These are phyloP conservation scores for Pestalotiopsis sp. DNA, from an alignment of 2,329 filamentous ascomycete species.

Conservation along the genomic window DNA sequence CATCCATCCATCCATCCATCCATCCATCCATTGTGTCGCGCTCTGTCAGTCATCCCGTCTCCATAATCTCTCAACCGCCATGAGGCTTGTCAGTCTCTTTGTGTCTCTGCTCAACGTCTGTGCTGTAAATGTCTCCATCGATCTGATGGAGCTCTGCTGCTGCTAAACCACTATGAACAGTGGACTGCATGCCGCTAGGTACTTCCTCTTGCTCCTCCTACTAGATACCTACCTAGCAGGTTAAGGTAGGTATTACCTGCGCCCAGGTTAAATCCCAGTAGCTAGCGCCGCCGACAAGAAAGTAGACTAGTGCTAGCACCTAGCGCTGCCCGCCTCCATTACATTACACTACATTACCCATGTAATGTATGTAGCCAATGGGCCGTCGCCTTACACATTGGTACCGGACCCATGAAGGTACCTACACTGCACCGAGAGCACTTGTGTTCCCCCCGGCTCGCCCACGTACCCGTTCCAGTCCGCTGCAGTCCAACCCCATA, in stretches of 20 bases:
- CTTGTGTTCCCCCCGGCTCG: background rate
- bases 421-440: background rate
- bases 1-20: background rate
- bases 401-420: background rate
- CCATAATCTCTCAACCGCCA: background rate
- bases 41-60: background rate
- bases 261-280: background rate
- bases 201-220: background rate
- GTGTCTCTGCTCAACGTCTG: background rate
- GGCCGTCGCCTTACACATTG: background rate
- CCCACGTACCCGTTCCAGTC: background rate
- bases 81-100: background rate
- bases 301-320: background rate
- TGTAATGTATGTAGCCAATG: background rate
- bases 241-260: background rate
- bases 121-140: background rate
- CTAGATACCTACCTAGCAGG: background rate
- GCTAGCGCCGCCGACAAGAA: background rate
- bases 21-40: background rate
- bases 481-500: background rate
- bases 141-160: background rate
- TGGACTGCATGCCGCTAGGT: background rate
- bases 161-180: background rate
- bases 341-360: background rate
- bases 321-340: background rate